Base-by-base conservation (phyloP, 495 filamentous ascomycete species). In the Aspergillus avenaceus region DNA sequence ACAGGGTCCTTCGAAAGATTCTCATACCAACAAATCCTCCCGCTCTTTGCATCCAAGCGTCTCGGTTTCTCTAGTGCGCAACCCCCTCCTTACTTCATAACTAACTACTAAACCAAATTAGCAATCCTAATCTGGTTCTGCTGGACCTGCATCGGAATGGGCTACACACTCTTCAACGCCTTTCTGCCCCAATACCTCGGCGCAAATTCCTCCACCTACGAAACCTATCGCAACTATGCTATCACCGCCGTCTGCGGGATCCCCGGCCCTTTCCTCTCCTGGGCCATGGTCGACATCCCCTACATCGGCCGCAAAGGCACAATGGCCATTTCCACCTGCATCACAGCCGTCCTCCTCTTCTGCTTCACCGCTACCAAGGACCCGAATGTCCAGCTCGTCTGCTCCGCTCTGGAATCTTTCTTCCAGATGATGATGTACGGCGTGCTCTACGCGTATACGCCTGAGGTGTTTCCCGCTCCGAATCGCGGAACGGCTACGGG, bases 391-490 rank as follows among this genome's bases (percentile, higher is more conserved):
- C 74, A 81, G 49, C 75, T 82, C 18, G 61, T 66, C 34, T 82
- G 79, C 64, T 70, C 61, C 24, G 76, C 72, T 41, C 65, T 80
- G 16, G 76, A 80, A 49, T 72, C 77, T 23, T 79, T 83, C 62
- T 81, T 80, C 72, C 79, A 83, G 64, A 83, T 82, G 55, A 78
- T 82, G 61, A 81, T 81, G 79, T 83, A 83, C 53, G 80, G 79
- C 19, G 80, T 83, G 2, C 64, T 84, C 7, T 83, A 82, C 57
- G 77, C 77, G 27, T 81, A 81, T 58, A 83, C 81, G 0, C 81
- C 81, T 1, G 81, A 84, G 52, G 77, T 82, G 9, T 82, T 83
- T 64, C 79, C 81, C 1, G 78, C 78, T 12, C 77, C 78, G 0
- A 74, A 76, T 56, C 72, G 81, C 25, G 81, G 81, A 9, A 82